A percentile compares a stretch with the other conserved stretches of the same genome.
These are phyloP conservation scores for Trichoderma atrobrunneum DNA, from an alignment of 2,329 filamentous ascomycete species.

Conservation along the genomic window DNA sequence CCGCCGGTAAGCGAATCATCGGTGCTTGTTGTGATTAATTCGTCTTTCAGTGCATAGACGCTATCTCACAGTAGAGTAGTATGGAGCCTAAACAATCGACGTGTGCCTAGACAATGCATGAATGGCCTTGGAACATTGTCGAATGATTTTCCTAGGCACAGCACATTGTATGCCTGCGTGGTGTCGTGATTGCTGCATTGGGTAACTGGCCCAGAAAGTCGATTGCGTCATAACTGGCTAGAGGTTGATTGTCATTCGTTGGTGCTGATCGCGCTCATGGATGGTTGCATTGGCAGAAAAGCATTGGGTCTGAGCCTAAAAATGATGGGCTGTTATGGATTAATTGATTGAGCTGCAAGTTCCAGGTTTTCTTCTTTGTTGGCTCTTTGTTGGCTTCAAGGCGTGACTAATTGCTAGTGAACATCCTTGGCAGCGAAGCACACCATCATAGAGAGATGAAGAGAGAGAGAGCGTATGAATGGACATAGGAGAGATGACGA, in stretches of 20 bases:
- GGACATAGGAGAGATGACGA: not conserved
- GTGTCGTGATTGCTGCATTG: not conserved
- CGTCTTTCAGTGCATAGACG: not conserved
- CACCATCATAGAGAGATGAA: not conserved
- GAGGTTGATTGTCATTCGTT: not conserved
- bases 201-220: not conserved
- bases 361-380: not conserved
- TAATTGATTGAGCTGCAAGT: not conserved
- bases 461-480: not conserved
- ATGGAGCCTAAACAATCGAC: not conserved
- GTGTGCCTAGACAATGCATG: not conserved
- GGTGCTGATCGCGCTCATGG: not conserved
- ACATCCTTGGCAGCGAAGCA: not conserved
- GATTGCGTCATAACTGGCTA: slow-evolving; percentile 15
- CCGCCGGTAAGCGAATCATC: not conserved
- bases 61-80: not conserved
- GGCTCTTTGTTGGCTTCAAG: not conserved
- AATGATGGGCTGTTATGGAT: not conserved
- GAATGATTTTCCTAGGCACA: not conserved
- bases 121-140: not conserved
- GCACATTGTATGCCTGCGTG: not conserved
- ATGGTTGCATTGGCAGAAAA: not conserved
- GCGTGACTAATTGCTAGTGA: not conserved
- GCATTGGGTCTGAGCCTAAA: not conserved
- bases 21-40: not conserved